A percentile compares a stretch with the other conserved stretches of the same genome.
phyloP scores from a whole-genome alignment of 2,329 filamentous ascomycete species.

The Botrytis medusae region DNA sequence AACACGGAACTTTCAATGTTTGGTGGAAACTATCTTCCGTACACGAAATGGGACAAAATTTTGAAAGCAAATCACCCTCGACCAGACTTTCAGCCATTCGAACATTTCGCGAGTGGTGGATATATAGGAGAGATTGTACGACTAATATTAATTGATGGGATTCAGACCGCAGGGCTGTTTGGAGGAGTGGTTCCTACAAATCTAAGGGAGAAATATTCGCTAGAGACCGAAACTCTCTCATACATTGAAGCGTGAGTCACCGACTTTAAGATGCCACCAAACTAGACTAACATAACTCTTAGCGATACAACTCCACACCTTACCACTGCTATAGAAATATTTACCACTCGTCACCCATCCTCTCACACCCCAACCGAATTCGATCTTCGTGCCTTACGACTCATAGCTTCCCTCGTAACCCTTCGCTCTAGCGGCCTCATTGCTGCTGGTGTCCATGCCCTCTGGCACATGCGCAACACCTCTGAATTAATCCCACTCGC shows the following conservation, averaged over 20 bases:
- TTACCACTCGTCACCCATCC: slow-evolving; percentile 51
- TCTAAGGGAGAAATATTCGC: slow-evolving; percentile 53
- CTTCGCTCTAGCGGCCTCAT: slow-evolving; percentile 59
- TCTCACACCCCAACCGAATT: slow-evolving; percentile 45
- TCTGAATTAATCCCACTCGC: slow-evolving; percentile 40
- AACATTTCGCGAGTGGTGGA: slow-evolving; percentile 63
- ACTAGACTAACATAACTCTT: slow-evolving; percentile 12
- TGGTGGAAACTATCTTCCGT: slow-evolving; percentile 56
- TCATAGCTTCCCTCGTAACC: slow-evolving; percentile 55
- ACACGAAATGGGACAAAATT: slow-evolving; percentile 60
- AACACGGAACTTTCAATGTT: slow-evolving; percentile 70
- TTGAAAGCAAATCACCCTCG: slow-evolving; percentile 54
- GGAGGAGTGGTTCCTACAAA: slow-evolving; percentile 57
- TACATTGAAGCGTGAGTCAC: slow-evolving; percentile 51
- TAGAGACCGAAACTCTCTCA: slow-evolving; percentile 62
- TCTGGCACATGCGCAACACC: slow-evolving; percentile 55
- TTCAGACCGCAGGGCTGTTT: slow-evolving; percentile 54
- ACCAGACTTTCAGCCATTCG: slow-evolving; percentile 62
- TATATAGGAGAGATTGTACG: slow-evolving; percentile 67
- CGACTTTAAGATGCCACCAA: background rate
- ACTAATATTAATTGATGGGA: slow-evolving; percentile 57
- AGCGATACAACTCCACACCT: slow-evolving; percentile 32
- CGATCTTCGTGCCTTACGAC: slow-evolving; percentile 54
- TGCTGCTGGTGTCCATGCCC: slow-evolving; percentile 57
- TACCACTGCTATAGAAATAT: slow-evolving; percentile 46